A percentile compares a stretch with the other conserved stretches of the same genome.
phyloP scores from a whole-genome alignment of 2,329 filamentous ascomycete species.

The Ophiobolus disseminans region DNA sequence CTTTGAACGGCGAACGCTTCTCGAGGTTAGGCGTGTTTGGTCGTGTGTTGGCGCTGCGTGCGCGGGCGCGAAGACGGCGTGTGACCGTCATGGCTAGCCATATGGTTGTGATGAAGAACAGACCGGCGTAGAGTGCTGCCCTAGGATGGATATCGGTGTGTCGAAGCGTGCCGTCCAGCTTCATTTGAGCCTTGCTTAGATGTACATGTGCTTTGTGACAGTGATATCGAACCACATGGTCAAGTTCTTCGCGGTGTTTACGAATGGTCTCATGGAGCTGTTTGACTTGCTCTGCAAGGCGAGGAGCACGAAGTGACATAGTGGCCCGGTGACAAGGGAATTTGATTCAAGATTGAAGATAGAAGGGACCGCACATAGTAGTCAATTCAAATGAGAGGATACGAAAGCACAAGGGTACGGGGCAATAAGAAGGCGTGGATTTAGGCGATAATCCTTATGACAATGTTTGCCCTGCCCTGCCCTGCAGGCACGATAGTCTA shows the following conservation, averaged over 20 bases:
- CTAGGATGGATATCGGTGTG: constrained; percentile 21
- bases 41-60: constrained; percentile 8
- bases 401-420: neutral
- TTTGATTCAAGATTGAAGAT: neutral
- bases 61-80: constrained; percentile 35
- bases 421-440: too few species aligned
- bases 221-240: neutral
- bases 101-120: constrained; percentile 40
- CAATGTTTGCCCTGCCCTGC: too few species aligned
- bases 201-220: neutral
- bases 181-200: constrained; percentile 16
- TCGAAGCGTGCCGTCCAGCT: constrained; percentile 7
- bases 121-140: constrained; percentile 37
- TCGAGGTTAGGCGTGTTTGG: constrained; percentile 55
- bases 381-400: too few species aligned
- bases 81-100: constrained; percentile 38
- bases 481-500: too few species aligned
- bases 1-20: constrained; percentile 49
- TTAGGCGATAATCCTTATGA: too few species aligned
- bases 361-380: too few species aligned
- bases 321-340: neutral
- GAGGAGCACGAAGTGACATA: constrained; percentile 15
- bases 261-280: constrained; percentile 26
- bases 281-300: constrained; percentile 22
- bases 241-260: constrained; percentile 3